Percentiles rank a stretch among this genome's conserved stretches.
phyloP scores from a whole-genome alignment of 2,329 filamentous ascomycete genomes.

The Penicillium nordicum region DNA sequence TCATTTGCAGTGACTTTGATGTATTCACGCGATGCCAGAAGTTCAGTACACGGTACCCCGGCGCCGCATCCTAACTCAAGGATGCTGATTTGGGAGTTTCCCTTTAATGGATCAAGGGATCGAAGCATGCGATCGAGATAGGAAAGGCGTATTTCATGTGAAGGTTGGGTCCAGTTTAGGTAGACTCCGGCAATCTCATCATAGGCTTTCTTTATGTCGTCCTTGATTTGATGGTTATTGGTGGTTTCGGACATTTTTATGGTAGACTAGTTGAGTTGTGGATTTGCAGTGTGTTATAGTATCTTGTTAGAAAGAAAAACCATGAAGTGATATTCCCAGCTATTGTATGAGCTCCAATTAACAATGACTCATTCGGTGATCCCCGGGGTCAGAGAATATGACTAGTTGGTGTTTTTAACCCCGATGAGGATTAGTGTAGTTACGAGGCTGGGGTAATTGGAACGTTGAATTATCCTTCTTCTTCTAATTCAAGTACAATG shows the following conservation, averaged over 20 bases:
- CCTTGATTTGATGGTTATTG: slow-evolving; percentile 10
- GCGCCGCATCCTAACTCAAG: slow-evolving; percentile 45
- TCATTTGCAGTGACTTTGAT: slow-evolving; percentile 43
- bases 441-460: not conserved
- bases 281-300: not conserved
- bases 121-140: slow-evolving; percentile 32
- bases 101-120: slow-evolving; percentile 7
- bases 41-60: slow-evolving; percentile 33
- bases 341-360: not conserved
- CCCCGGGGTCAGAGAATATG: not conserved
- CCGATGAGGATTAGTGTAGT: not conserved
- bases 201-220: slow-evolving; percentile 29
- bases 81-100: slow-evolving; percentile 9
- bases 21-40: slow-evolving; percentile 15
- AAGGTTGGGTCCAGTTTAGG: slow-evolving; percentile 33
- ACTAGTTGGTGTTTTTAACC: not conserved
- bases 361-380: not conserved
- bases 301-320: not conserved
- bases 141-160: slow-evolving; percentile 28
- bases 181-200: slow-evolving; percentile 38
- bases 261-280: not conserved
- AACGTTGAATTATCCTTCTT: not conserved
- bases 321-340: not conserved
- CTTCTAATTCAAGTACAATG: not conserved
- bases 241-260: not conserved